Base-by-base conservation (phyloP, 2,329 filamentous ascomycete genomes). In the Aphanocladium album region DNA sequence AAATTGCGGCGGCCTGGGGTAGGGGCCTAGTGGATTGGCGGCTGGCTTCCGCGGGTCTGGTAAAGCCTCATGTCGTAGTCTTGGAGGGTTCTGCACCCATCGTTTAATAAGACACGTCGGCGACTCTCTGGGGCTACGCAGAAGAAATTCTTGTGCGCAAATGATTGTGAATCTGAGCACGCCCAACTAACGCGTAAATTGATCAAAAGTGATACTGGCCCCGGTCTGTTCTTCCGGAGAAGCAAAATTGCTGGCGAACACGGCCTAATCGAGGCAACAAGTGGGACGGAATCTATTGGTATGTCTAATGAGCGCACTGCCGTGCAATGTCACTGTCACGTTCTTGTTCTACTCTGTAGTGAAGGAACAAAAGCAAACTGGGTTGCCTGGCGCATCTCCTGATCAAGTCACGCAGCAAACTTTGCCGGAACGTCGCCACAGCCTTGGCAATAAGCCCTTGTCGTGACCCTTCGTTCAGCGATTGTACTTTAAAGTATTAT, bases 1-100 rank as follows among this genome's bases (percentile, higher is more conserved):
- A 71, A 70, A 72, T 72, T 70, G 57, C 57, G 39, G 47, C 57
- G 19, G 39, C 57, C 57, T 45, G 57, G 57, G 49, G 47, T 51
- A 52, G 14, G 57, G 47, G 37, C 46, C 19, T 17, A 25, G 56
- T 58, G 56, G 47, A 46, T 43, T 21, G 57, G 19, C 57, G 57
- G 57, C 47, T 59, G 47, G 33, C 49, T 52, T 59, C 57, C 57
- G 57, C 57, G 57, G 57, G 37, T n/a, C 49, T 41, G 16, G 47
- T 6, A 58, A 35, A 33, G 39, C 37, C 37, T 58, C 57, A 37
- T 52, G 47, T 59, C 41, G 16, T 52, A 37, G 57, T 37, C 39
- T 52, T 59, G 46, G 43, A 21, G 27, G 30, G 23, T 58, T 23
- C 35, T 51, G 23, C 33, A 45, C 14, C 27, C 41, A 21, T 47